These are phyloP conservation scores for Nannochloropsis granulata DNA, from an alignment of 108 stramenopile genomes.

Conservation along the genomic window DNA sequence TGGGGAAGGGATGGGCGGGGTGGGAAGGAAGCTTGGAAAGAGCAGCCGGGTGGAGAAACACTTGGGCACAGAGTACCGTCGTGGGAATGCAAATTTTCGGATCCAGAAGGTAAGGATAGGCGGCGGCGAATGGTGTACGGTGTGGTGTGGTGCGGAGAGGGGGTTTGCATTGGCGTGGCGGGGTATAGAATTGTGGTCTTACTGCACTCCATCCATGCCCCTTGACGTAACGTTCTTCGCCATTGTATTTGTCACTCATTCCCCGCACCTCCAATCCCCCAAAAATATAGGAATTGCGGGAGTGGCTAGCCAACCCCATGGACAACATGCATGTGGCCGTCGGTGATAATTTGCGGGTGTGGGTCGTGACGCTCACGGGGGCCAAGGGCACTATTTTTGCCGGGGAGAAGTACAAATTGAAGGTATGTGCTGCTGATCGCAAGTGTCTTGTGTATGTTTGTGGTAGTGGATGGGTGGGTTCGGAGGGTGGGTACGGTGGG, in stretches of 20 bases:
- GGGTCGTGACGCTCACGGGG: conserved; percentile 72
- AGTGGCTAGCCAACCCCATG: not conserved
- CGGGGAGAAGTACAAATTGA: conserved; percentile 77
- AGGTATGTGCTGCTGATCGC: conserved; percentile 19
- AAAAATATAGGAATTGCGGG: not conserved
- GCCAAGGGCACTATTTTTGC: conserved; percentile 65
- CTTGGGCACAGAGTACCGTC: conserved; percentile 1
- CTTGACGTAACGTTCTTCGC: too few relatives aligned
- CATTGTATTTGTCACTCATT: not conserved
- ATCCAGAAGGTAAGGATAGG: conserved; percentile 6
- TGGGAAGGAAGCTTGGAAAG: not conserved
- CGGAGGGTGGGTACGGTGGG: too few relatives aligned
- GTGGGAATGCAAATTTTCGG: conserved; percentile 21
- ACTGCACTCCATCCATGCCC: not conserved
- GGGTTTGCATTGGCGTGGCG: not conserved
- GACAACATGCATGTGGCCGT: not conserved
- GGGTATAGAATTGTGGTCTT: not conserved
- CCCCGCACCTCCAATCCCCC: not conserved
- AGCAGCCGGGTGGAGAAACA: not conserved
- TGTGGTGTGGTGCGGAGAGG: not conserved
- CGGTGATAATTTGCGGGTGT: conserved; percentile 63
- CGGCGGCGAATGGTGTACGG: not conserved
- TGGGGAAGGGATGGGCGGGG: not conserved
- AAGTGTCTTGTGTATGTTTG: too few relatives aligned
- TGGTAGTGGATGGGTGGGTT: too few relatives aligned